Base-by-base conservation (phyloP, 345 rosid genomes). In the Eucalyptus globulus region DNA sequence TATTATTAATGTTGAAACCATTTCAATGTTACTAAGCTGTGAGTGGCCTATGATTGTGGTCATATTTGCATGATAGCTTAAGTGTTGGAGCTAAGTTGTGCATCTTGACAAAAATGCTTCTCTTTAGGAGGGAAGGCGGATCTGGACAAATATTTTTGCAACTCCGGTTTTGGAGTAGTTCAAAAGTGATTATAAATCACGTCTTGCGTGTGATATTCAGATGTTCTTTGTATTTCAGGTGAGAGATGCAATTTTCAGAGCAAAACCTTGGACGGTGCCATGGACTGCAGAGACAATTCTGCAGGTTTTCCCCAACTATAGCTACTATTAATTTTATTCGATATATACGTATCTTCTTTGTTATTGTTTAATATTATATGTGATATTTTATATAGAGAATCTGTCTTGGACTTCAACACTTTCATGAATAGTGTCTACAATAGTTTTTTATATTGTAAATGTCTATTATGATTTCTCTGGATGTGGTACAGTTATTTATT, bases 201-300 rank as follows among this genome's bases (percentile, higher is more conserved):
- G 49, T 16, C 53, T 17, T 34, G 19, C 14, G 29, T 34, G 21
- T 87, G 47, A 31, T 62, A 49, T 26, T 43, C 24, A 40, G 14
- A 40, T 56, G 44, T 24, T 49, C 17, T 43, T 26, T 50, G 8
- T 83, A 44, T 87, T 47, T 58, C 86, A 88, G 91, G 90, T 86
- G 34, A 87, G 49, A 31, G 88, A 89, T 65, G 83, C 47, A n/a
- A 81, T 89, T 24, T 80, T 90, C 67, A 89, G 83, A n/a, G 87
- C 89, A 27, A 86, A 88, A 47, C 89, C 92, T 87, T 93, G 95
- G 95, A 92, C 89, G 3, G 93, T 94, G 88, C 95, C 94, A 17
- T 93, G 94, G 96, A 89, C 92, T 62, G 96, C 91, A 80, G 93
- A 92, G 93, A 93, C 93, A 44, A 93, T 93, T 91, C 13, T 92